These are phyloP conservation scores for Vitis hybrid DNA, from an alignment of 177 flowering plant genomes.

Conservation along the genomic window DNA sequence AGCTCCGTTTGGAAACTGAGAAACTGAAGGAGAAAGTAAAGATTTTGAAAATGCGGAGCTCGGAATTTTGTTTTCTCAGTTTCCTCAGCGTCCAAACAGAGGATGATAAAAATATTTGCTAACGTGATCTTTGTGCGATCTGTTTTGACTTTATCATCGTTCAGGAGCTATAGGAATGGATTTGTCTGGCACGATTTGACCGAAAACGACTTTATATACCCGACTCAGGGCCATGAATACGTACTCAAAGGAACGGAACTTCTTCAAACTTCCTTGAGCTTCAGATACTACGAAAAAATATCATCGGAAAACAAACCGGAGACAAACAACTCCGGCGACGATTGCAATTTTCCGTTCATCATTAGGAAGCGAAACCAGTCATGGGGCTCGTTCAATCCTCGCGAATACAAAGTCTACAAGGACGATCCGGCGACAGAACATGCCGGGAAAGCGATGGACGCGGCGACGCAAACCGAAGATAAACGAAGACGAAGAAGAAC, in stretches of 20 bases:
- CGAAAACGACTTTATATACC: constrained; percentile 33
- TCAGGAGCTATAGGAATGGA: constrained; percentile 43
- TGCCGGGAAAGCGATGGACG: constrained; percentile 13
- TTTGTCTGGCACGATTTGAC: constrained; percentile 51
- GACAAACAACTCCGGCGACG: constrained; percentile 5
- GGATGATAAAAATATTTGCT: no score
- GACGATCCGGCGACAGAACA: constrained; percentile 1
- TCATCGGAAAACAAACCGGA: constrained; percentile 9
- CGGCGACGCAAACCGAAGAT: constrained; percentile 35
- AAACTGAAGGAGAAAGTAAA: no score
- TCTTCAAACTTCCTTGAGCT: constrained; percentile 19
- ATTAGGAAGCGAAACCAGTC: constrained; percentile 8
- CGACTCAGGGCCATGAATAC: constrained; percentile 38
- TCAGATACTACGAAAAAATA: constrained; percentile 13
- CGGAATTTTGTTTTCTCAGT: neutral
- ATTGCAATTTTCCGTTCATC: constrained; percentile 3
- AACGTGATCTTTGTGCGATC: neutral
- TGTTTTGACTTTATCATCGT: neutral
- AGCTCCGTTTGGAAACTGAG: no score
- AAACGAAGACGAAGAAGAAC: neutral
- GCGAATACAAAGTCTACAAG: constrained; percentile 24
- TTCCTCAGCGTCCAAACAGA: neutral
- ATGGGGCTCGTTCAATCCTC: constrained; percentile 15
- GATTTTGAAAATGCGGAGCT: neutral
- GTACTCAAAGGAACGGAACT: constrained; percentile 45